Conservation (phyloP, 768 basidiomycete species). For the Lyophyllum atratum region DNA sequence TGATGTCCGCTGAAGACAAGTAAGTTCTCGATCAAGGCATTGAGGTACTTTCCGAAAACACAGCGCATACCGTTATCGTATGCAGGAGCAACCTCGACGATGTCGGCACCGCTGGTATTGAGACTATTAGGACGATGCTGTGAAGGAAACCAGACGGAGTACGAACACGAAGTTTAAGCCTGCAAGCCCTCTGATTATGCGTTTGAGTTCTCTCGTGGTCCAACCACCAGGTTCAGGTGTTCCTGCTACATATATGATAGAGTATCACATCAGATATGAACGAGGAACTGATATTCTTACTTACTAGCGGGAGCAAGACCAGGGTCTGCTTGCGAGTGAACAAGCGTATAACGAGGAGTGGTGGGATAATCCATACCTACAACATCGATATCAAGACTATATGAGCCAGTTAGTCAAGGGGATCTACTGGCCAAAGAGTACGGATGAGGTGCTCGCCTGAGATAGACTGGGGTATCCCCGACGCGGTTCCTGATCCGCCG, state of each 20-base stretch:
- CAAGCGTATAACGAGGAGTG: background rate
- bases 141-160: background rate
- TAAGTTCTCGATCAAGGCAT: background rate
- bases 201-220: slow-evolving; percentile 81
- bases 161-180: slow-evolving; percentile 81
- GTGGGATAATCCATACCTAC: slow-evolving; percentile 47
- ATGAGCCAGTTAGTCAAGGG: background rate
- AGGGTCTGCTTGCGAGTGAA: slow-evolving; percentile 48
- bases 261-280: background rate
- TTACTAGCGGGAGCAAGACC: slow-evolving; percentile 77
- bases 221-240: slow-evolving; percentile 86
- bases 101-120: slow-evolving; percentile 58
- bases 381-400: slow-evolving; percentile 80
- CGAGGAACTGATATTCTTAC: slow-evolving; percentile 25
- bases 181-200: slow-evolving; percentile 75
- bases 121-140: background rate
- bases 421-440: no score
- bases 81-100: slow-evolving; percentile 75
- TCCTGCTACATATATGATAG: slow-evolving; percentile 50
- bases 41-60: background rate
- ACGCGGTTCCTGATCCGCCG: slow-evolving; percentile 70
- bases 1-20: slow-evolving; percentile 62
- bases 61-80: slow-evolving; percentile 62
- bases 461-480: slow-evolving; percentile 74
- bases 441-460: slow-evolving; percentile 47